Evolutionary conservation across 1,284 basidiomycete genomes (phyloP).

Genomic region (Athelia sp.): DNA sequence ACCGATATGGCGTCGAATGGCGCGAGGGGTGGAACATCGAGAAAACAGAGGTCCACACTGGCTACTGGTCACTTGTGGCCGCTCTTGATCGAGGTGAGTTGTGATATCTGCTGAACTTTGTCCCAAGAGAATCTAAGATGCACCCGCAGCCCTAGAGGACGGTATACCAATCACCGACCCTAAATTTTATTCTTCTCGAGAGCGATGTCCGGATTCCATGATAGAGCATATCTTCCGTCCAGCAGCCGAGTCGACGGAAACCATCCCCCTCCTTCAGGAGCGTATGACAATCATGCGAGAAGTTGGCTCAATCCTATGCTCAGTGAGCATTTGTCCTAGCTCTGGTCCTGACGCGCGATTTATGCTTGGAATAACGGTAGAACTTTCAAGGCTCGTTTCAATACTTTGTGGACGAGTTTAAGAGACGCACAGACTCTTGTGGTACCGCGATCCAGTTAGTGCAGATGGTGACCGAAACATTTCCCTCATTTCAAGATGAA

Average conservation of each 20-base stretch:
- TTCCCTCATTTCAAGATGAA: constrained; percentile 77
- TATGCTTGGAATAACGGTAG: constrained; percentile 28
- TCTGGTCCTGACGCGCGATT: background rate
- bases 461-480: constrained; percentile 60
- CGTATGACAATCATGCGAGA: constrained; percentile 70
- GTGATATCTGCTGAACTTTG: background rate
- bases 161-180: constrained; percentile 74
- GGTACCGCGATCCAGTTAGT: constrained; percentile 71
- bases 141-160: constrained; percentile 46
- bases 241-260: constrained; percentile 50
- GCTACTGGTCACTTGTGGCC: constrained; percentile 81
- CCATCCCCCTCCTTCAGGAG: constrained; percentile 61
- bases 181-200: constrained; percentile 64
- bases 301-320: constrained; percentile 61
- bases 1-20: constrained; percentile 75
- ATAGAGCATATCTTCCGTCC: constrained; percentile 65
- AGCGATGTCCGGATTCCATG: constrained; percentile 57
- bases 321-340: constrained; percentile 36
- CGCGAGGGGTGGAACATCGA: constrained; percentile 56
- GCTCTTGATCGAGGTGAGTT: constrained; percentile 66
- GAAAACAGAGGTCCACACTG: constrained; percentile 51
- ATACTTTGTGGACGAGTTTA: constrained; percentile 60
- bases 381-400: constrained; percentile 67
- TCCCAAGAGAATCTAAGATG: constrained; percentile 14
- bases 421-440: constrained; percentile 38